phyloP scores from a whole-genome alignment of 2,329 filamentous ascomycete genomes.

The Penicillium sp. region DNA sequence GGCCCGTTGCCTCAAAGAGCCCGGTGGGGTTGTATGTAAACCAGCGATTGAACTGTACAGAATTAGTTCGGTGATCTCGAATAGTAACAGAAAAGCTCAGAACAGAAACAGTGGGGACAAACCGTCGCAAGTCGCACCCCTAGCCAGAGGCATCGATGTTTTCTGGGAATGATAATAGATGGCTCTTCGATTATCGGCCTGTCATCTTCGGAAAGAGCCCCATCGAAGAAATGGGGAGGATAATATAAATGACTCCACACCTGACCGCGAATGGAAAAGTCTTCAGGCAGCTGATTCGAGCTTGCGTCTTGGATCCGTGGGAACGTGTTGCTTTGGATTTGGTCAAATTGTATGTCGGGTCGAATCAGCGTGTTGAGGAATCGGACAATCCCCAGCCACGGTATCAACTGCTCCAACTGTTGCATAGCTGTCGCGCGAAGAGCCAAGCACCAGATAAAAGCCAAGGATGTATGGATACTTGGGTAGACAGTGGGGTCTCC shows the following conservation, averaged over 20 bases:
- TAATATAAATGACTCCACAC: conserved; percentile 49
- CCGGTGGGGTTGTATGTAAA: conserved; percentile 33
- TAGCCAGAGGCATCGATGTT: conserved; percentile 49
- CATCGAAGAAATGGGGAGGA: conserved; percentile 48
- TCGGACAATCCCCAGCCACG: conserved; percentile 47
- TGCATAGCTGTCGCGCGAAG: conserved; percentile 35
- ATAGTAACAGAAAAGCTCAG: no score
- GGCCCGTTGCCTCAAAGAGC: conserved; percentile 31
- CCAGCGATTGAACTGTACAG: conserved; percentile 35
- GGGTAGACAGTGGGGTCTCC: conserved; percentile 50
- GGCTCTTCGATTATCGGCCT: conserved; percentile 49
- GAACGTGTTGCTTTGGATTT: conserved; percentile 40
- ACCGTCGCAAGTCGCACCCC: conserved; percentile 42
- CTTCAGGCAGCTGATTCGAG: conserved; percentile 51
- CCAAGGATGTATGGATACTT: conserved; percentile 50
- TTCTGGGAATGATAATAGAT: conserved; percentile 45
- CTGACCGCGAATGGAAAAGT: conserved; percentile 53
- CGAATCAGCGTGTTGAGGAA: conserved; percentile 52
- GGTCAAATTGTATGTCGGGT: conserved; percentile 30
- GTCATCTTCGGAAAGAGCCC: conserved; percentile 49
- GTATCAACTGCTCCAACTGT: conserved; percentile 41
- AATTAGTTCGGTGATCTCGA: conserved; percentile 3
- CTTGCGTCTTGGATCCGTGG: conserved; percentile 38
- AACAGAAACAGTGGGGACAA: conserved; percentile 17
- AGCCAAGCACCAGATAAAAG: conserved; percentile 47